These are phyloP conservation scores for Aotearoamyces nothofagi DNA, from an alignment of 2,329 filamentous ascomycete genomes.

Conservation along the genomic window DNA sequence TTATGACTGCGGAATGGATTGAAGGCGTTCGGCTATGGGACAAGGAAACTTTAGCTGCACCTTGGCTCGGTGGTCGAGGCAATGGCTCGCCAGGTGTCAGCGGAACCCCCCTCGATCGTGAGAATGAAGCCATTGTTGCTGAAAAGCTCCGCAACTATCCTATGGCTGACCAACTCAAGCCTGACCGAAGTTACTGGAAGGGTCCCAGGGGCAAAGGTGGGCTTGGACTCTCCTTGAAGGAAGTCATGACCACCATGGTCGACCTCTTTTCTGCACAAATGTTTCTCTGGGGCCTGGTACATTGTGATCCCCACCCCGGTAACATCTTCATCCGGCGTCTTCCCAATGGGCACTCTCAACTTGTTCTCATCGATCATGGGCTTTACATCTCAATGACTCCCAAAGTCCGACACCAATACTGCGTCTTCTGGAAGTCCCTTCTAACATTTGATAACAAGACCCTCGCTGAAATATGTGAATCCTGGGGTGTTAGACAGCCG, in stretches of 20 bases:
- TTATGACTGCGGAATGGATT: conserved; percentile 96
- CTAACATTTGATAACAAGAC: conserved; percentile 86
- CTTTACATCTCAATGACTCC: conserved; percentile 86
- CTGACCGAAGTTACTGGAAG: conserved; percentile 64
- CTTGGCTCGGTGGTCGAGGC: conserved; percentile 66
- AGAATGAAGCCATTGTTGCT: conserved; percentile 31
- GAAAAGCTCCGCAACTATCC: conserved; percentile 21
- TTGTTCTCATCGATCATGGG: conserved; percentile 94
- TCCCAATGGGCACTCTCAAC: conserved; percentile 67
- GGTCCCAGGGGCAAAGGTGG: conserved; percentile 61
- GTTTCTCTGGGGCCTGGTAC: conserved; percentile 90
- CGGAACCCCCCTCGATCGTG: conserved; percentile 42
- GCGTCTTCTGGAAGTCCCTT: conserved; percentile 82
- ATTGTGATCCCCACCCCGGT: conserved; percentile 93
- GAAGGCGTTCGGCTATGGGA: conserved; percentile 91
- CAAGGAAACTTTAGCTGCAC: conserved; percentile 60
- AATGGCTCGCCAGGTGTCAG: conserved; percentile 66
- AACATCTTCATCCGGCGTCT: conserved; percentile 91
- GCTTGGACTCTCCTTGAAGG: conserved; percentile 65
- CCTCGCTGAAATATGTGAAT: conserved; percentile 52
- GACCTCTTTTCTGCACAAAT: conserved; percentile 96
- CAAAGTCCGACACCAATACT: conserved; percentile 73
- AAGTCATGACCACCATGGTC: conserved; percentile 93
- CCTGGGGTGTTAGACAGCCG: conserved; percentile 79
- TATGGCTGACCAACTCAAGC: conserved; percentile 40